Percentiles rank a stretch among this genome's conserved stretches.
These are phyloP conservation scores for Ophiostoma novo-ulmi DNA, from an alignment of 2,329 filamentous ascomycete genomes.

Conservation along the genomic window DNA sequence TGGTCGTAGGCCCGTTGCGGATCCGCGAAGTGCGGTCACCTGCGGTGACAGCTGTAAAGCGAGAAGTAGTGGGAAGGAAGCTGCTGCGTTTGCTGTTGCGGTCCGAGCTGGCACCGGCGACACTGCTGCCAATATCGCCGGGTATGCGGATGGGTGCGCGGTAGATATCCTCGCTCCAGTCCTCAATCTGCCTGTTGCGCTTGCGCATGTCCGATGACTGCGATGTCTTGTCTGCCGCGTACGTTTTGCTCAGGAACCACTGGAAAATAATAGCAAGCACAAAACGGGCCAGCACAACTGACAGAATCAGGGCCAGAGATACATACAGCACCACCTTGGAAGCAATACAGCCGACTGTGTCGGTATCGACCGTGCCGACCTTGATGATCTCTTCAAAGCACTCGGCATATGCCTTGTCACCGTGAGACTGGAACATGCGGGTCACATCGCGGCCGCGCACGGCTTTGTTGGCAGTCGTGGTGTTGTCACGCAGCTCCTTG, in stretches of 20 bases:
- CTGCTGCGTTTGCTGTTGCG: constrained; percentile 74
- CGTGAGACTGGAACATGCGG: constrained; percentile 70
- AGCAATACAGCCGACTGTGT: constrained; percentile 94
- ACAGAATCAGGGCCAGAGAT: constrained; percentile 83
- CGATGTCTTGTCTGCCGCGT: constrained; percentile 78
- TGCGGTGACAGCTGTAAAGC: constrained; percentile 87
- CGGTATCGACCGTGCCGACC: constrained; percentile 91
- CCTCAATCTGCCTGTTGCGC: constrained; percentile 88
- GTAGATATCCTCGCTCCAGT: constrained; percentile 97
- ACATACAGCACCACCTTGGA: constrained; percentile 96
- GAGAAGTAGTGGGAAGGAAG: constrained; percentile 88
- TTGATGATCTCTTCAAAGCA: constrained; percentile 93
- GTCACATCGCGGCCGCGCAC: constrained; percentile 85
- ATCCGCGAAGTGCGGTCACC: constrained; percentile 55
- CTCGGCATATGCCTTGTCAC: constrained; percentile 75
- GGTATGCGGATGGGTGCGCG: constrained; percentile 77
- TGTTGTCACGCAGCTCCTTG: constrained; percentile 68
- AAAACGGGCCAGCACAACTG: constrained; percentile 82
- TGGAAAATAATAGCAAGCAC: constrained; percentile 86
- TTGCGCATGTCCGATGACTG: constrained; percentile 76
- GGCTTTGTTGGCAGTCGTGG: constrained; percentile 52
- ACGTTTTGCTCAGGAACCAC: constrained; percentile 88
- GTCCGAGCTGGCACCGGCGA: constrained; percentile 53
- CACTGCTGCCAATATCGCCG: constrained; percentile 65
- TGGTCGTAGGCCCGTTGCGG: constrained; percentile 70